A percentile compares a stretch with the other conserved stretches of the same genome.
These are phyloP conservation scores for Venturia oleaginea DNA, from an alignment of 2,329 filamentous ascomycete genomes.

Conservation along the genomic window DNA sequence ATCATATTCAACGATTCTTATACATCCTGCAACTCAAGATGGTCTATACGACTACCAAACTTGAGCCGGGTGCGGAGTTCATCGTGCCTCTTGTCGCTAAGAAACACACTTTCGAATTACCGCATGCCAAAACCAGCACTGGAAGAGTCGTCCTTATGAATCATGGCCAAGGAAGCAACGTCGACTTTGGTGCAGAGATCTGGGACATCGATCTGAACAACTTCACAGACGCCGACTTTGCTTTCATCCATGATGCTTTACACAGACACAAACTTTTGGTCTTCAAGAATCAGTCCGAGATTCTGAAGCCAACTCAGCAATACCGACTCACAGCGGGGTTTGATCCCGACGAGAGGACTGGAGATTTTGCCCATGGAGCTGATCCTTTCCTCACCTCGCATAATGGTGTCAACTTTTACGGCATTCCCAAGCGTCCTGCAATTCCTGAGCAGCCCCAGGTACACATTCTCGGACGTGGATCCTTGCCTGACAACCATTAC, in stretches of 20 bases:
- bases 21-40: not conserved
- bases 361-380: conserved; percentile 7
- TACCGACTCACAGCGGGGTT: conserved; percentile 1
- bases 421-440: conserved; percentile 7
- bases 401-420: conserved; percentile 9
- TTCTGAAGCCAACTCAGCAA: conserved; percentile 9
- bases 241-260: conserved; percentile 7
- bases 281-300: conserved; percentile 3
- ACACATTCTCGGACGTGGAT: conserved; percentile 38
- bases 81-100: not conserved
- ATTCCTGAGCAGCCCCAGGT: conserved; percentile 38
- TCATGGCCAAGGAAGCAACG: not conserved
- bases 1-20: not conserved
- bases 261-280: conserved; percentile 11
- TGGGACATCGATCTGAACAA: conserved; percentile 11
- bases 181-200: conserved; percentile 7
- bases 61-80: not conserved
- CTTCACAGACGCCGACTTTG: conserved; percentile 9
- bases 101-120: not conserved
- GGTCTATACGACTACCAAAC: not conserved
- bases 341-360: conserved; percentile 9
- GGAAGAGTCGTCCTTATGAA: conserved; percentile 1
- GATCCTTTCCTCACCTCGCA: conserved; percentile 10
- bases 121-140: conserved; percentile 2
- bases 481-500: conserved; percentile 37